These are phyloP conservation scores for Suillus subaureus DNA, from an alignment of 768 basidiomycete species.

Conservation along the genomic window DNA sequence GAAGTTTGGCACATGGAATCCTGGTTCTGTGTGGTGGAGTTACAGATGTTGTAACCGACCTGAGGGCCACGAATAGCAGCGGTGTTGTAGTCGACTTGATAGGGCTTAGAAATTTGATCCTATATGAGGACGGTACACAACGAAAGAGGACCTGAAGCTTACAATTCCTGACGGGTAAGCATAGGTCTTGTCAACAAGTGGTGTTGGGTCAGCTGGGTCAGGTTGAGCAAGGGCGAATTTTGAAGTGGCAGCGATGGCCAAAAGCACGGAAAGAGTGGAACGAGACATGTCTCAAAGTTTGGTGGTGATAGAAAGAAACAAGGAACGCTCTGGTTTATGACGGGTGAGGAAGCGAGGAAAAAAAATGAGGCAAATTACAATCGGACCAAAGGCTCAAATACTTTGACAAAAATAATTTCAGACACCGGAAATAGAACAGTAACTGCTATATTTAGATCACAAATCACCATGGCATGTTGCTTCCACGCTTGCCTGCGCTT, in stretches of 20 bases:
- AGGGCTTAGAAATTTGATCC: constrained; percentile 39
- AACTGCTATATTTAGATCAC: neutral
- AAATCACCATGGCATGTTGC: too few relatives aligned
- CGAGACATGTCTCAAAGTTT: too few relatives aligned
- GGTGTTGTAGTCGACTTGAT: constrained; percentile 57
- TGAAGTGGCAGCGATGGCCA: too few relatives aligned
- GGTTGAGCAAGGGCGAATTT: too few relatives aligned
- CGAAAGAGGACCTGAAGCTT: constrained; percentile 13
- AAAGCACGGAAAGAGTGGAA: too few relatives aligned
- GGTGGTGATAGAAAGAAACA: too few relatives aligned
- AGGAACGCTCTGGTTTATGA: too few relatives aligned
- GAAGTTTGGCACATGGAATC: constrained; percentile 69
- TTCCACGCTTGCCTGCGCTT: too few relatives aligned
- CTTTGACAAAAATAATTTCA: constrained; percentile 5
- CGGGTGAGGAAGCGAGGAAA: neutral
- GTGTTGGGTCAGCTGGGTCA: too few relatives aligned
- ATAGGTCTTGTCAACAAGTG: too few relatives aligned
- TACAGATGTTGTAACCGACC: constrained; percentile 66
- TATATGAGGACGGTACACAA: neutral
- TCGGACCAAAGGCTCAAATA: constrained; percentile 3
- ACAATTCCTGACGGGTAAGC: constrained; percentile 43
- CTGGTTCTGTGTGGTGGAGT: constrained; percentile 65
- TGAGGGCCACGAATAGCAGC: constrained; percentile 58
- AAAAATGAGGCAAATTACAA: neutral
- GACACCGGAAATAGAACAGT: constrained; percentile 4